Evolutionary conservation across 805 yeast species (phyloP), one percentile per base, ranked within the genome.

Genomic region (Ogataea trehalophila): DNA sequence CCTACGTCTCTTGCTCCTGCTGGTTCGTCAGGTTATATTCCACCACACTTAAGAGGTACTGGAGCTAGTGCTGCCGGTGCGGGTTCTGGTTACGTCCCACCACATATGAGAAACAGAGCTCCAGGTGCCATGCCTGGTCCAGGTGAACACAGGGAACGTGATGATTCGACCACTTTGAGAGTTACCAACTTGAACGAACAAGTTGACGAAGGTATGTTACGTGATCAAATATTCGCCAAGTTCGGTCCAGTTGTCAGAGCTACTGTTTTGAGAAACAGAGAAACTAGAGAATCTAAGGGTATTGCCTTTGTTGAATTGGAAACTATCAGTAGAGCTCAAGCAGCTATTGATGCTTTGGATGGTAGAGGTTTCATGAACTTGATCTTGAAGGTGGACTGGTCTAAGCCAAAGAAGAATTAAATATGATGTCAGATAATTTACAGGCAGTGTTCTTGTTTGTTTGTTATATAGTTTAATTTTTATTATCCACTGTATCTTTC

Each of bases 241-340:
- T 84, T 74, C 74, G 95, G 81, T 60, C 80, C 73, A 29, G 73
- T 79, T 49, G 80, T 79, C 61, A 85, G 96, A 72, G 87, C 86
- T 56, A 85, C 85, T 54, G 76, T 94, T 49, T 90, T 90, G 50
- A 86, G 87, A 74, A 87, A 90, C 72, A 85, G 89, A 72, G 96
- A 87, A 60, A 94, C 98, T 26, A 94, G 96, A 55, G 85, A 84
- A 69, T 87, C 96, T 40, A 86, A 89, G 72, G 99, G 99, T 63
- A 82, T 92, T 69, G 98, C 98, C 6, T 94, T 88, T 69, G 95
- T 91, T 55, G 84, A 92, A 51, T 87, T 87, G 67, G 79, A 76
- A 50, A 76, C 82, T 47, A 81, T 81, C 62, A 67, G 69, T 48
- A 73, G 71, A 57, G 99, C 98, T 39, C 83, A 86, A 69, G 68